phyloP scores from a whole-genome alignment of 2,329 filamentous ascomycete genomes.

The Ophiostoma novo-ulmi region DNA sequence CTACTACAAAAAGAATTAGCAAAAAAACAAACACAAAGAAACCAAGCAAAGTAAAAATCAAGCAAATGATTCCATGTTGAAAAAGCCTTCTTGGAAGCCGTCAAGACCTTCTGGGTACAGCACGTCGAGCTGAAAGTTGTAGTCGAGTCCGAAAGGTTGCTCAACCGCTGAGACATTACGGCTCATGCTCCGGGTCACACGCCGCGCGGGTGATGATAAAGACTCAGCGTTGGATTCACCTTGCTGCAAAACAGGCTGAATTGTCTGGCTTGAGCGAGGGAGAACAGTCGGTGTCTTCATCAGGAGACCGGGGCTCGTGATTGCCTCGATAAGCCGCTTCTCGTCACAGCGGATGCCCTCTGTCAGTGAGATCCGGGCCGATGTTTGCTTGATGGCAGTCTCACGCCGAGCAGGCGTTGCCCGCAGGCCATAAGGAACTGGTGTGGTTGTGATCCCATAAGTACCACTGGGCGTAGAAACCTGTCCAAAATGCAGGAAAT shows the following conservation, averaged over 20 bases:
- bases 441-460: neutral
- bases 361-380: constrained; percentile 9
- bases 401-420: constrained; percentile 21
- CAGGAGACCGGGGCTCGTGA: constrained; percentile 4
- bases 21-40: neutral
- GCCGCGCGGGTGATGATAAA: constrained; percentile 4
- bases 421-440: constrained; percentile 18
- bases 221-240: neutral
- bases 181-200: constrained; percentile 26
- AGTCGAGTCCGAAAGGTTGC: neutral
- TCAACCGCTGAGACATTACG: neutral
- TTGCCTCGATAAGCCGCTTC: constrained; percentile 14
- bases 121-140: neutral
- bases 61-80: neutral
- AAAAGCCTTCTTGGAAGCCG: neutral
- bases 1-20: neutral
- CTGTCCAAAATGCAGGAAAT: constrained; percentile 8
- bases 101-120: neutral
- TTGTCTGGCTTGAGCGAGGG: neutral
- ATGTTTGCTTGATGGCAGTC: constrained; percentile 12
- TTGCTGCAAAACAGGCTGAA: neutral
- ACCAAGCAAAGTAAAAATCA: neutral
- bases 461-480: neutral
- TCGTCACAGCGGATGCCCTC: neutral
- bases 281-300: neutral